Evolutionary conservation across 495 filamentous ascomycete species (phyloP).

Genomic region (Hypoxylon perforatum): DNA sequence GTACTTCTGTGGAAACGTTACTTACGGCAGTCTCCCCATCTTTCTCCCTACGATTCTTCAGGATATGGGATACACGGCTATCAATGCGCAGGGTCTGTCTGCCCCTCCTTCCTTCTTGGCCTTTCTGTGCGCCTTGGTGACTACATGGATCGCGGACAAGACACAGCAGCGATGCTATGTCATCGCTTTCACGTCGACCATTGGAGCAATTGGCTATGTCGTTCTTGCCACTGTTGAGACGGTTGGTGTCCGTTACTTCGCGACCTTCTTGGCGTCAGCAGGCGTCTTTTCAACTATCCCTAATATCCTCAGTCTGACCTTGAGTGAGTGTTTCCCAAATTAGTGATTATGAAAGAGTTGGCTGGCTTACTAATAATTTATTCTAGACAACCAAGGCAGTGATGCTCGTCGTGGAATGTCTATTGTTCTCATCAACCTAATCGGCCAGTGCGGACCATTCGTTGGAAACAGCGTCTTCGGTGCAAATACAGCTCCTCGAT

Average conservation of each 20-base stretch:
- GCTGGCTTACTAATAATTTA: conserved; percentile 3
- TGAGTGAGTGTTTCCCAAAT: conserved; percentile 50
- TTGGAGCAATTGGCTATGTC: conserved; percentile 77
- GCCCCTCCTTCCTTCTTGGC: conserved; percentile 81
- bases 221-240: conserved; percentile 68
- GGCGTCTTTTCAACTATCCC: conserved; percentile 72
- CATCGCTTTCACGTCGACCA: conserved; percentile 66
- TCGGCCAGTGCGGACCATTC: conserved; percentile 75
- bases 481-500: conserved; percentile 63
- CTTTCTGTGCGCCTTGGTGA: conserved; percentile 71
- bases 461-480: conserved; percentile 76
- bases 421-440: conserved; percentile 71
- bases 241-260: conserved; percentile 71
- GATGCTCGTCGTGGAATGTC: conserved; percentile 72
- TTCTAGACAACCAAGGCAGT: conserved; percentile 69
- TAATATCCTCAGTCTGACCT: conserved; percentile 73
- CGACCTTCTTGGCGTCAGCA: conserved; percentile 71
- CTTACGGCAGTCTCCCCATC: conserved; percentile 80
- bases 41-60: conserved; percentile 83
- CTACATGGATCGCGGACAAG: conserved; percentile 77
- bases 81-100: conserved; percentile 79
- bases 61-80: conserved; percentile 77
- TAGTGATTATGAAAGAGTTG: not conserved
- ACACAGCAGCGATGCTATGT: conserved; percentile 75
- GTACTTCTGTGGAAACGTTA: conserved; percentile 63